Evolutionary conservation across 306 rosid species (phyloP).

Genomic region (Quercus aquifolioides): DNA sequence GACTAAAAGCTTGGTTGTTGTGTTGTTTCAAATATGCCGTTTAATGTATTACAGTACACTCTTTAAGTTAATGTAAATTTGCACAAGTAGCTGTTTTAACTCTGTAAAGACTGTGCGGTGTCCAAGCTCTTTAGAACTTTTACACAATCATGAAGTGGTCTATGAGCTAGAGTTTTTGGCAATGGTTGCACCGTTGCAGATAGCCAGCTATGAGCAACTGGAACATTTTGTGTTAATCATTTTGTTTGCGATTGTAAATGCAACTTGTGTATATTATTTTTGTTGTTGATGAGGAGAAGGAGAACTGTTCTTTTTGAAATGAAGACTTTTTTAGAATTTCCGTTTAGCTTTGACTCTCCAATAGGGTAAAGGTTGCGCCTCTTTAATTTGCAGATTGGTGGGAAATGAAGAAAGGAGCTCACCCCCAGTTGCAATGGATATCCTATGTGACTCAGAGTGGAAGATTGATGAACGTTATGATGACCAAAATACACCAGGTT

Average conservation of each 20-base stretch:
- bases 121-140: not conserved
- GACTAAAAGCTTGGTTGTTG: no score
- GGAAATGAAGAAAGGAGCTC: constrained; percentile 87
- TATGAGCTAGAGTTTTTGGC: not conserved
- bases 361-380: not conserved
- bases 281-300: not conserved
- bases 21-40: not conserved
- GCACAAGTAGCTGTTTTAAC: no score
- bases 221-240: not conserved
- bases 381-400: constrained; percentile 1
- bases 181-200: no score
- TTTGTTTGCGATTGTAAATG: not conserved
- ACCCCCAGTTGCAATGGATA: constrained; percentile 97
- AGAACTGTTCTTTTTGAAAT: not conserved
- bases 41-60: not conserved
- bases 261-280: not conserved
- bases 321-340: not conserved
- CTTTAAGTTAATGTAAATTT: no score
- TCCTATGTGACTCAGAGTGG: constrained; percentile 89
- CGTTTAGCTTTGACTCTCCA: not conserved
- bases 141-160: not conserved
- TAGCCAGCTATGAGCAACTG: not conserved
- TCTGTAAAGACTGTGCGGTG: no score
- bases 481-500: constrained; percentile 82
- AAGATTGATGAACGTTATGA: constrained; percentile 79